Evolutionary conservation across 1,284 basidiomycete species (phyloP), one percentile per base, ranked within the genome.

Genomic region (Xanthoconium separans): DNA sequence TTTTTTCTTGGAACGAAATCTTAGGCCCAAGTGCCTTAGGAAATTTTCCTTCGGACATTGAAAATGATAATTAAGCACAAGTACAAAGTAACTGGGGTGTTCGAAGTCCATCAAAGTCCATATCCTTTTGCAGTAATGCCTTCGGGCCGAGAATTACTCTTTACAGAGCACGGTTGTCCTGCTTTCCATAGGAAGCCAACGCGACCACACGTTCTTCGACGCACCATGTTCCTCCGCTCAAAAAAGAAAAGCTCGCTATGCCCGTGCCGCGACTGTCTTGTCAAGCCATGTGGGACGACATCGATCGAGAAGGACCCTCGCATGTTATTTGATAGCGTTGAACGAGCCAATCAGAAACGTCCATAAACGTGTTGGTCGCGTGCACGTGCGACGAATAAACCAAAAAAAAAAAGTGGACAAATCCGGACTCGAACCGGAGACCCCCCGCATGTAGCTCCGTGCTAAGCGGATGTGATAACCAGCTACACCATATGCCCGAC

Each of bases 391-490:
- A 4, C 22, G 22, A 22, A 22, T 22, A 22, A 22, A n/a, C n/a
- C 4, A 22, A 22, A 22, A 4, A 22, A 22, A 22, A 22, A 22
- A 57, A 55, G 53, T 70, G 65, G 67, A 70, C 70, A 71, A 68
- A 71, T 70, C 70, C 67, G 69, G 70, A 69, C 70, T 73, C 71
- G 68, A 70, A 73, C 71, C 68, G 71, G 71, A 73, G 71, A 73
- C 71, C 68, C 68, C 68, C 71, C 71, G 68, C 68, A 70, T 4
- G 22, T 18, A 54, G 58, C 56, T 3, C 54, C 56, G 61, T 75
- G 75, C 74, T 75, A 75, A 75, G 74, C 74, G 73, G 70, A 70
- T 70, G 75, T 75, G 74, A 76, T 76, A 75, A 75, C 75, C 75
- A 75, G 74, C 75, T 75, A 75, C 74, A 76, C 74, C 73, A 76